Conservation (phyloP, 2,329 filamentous ascomycete genomes). For the Colletotrichum noveboracense region DNA sequence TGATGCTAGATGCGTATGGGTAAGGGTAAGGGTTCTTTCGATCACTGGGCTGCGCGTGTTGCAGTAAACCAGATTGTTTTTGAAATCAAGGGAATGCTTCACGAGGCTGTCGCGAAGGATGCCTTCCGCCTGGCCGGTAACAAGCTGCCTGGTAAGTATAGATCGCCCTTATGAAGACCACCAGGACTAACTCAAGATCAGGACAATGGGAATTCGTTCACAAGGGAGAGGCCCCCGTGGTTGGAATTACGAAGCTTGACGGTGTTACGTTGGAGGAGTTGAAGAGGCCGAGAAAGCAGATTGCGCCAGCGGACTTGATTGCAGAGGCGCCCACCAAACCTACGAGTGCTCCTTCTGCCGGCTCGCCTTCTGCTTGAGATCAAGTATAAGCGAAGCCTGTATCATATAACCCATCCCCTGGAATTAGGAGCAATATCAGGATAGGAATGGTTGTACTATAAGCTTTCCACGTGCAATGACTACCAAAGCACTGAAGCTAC, state of each 20-base stretch:
- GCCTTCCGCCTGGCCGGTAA: constrained; percentile 93
- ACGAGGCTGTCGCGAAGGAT: constrained; percentile 93
- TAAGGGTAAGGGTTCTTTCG: constrained; percentile 97
- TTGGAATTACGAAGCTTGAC: constrained; percentile 90
- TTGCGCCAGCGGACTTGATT: constrained; percentile 52
- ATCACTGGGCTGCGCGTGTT: constrained; percentile 92
- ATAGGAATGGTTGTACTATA: constrained; percentile 18
- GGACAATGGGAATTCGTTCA: constrained; percentile 92
- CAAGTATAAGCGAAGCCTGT: not conserved
- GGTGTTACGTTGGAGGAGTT: constrained; percentile 84
- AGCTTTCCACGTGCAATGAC: not conserved
- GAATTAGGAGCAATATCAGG: not conserved
- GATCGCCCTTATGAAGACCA: too few relatives aligned
- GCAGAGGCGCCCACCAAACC: constrained; percentile 36
- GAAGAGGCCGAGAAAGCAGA: constrained; percentile 76
- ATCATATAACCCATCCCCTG: not conserved
- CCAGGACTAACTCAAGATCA: constrained; percentile 36
- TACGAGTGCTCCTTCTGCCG: constrained; percentile 36
- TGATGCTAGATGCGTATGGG: constrained; percentile 83
- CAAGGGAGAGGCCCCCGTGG: constrained; percentile 87
- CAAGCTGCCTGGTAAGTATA: constrained; percentile 82
- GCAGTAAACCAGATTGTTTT: constrained; percentile 92
- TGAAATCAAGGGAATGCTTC: constrained; percentile 87
- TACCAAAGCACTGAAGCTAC: not conserved
- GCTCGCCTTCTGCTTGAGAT: constrained; percentile 34